These are phyloP conservation scores for Candida quercuum DNA, from an alignment of 805 yeast genomes.

Conservation along the genomic window DNA sequence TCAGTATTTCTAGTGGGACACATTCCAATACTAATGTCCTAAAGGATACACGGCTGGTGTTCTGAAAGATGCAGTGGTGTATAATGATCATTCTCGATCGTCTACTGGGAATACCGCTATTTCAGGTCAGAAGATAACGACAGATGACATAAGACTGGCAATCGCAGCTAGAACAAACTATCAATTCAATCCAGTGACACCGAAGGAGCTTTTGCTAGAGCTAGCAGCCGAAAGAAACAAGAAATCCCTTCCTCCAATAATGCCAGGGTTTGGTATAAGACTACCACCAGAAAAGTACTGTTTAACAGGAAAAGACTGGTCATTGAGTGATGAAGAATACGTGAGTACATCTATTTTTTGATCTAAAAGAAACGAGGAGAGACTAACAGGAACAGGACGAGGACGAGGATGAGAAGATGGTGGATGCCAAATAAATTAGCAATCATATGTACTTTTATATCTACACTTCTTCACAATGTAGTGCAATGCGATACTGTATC, in stretches of 20 bases:
- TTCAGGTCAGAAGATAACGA: slow-evolving; percentile 50
- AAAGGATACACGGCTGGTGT: slow-evolving; percentile 75
- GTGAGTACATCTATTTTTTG: slow-evolving; percentile 6
- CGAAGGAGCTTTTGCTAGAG: slow-evolving; percentile 85
- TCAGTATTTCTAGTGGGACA: too few relatives aligned
- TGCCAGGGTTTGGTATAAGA: slow-evolving; percentile 87
- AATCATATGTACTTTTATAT: background rate
- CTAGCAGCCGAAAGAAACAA: slow-evolving; percentile 90
- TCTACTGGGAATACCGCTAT: slow-evolving; percentile 36
- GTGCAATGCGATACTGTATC: too few relatives aligned
- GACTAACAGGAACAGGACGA: slow-evolving; percentile 5
- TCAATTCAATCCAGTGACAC: slow-evolving; percentile 94
- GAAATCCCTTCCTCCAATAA: slow-evolving; percentile 84
- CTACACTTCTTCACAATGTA: too few relatives aligned
- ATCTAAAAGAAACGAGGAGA: background rate
- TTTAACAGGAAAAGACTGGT: slow-evolving; percentile 79
- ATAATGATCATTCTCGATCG: slow-evolving; percentile 71
- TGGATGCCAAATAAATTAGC: slow-evolving; percentile 9
- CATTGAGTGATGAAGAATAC: slow-evolving; percentile 43
- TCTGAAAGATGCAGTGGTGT: slow-evolving; percentile 82
- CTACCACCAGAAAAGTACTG: slow-evolving; percentile 98
- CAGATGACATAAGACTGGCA: slow-evolving; percentile 89
- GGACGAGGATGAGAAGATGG: slow-evolving; percentile 20
- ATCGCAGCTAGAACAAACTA: slow-evolving; percentile 92
- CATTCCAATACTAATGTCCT: background rate